Percentiles rank a stretch among this genome's conserved stretches.
phyloP scores from a whole-genome alignment of 2,329 filamentous ascomycete species.

The Mariannaea elegans region DNA sequence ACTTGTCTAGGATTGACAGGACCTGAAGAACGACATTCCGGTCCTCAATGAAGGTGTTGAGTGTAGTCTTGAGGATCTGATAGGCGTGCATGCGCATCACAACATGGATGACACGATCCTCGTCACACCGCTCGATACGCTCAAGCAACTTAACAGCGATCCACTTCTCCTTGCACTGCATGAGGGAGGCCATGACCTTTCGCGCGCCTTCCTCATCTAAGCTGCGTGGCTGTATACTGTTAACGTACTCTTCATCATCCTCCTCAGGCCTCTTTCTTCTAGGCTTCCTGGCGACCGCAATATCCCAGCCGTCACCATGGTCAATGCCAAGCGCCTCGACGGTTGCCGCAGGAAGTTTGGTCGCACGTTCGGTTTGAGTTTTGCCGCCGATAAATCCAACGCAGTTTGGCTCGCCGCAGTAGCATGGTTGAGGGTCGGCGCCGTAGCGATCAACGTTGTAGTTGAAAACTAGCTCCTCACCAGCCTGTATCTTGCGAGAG shows the following conservation, averaged over 20 bases:
- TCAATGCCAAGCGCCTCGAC: constrained; percentile 97
- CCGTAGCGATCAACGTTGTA: constrained; percentile 99
- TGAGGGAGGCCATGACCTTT: constrained; percentile 94
- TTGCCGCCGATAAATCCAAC: constrained; percentile 97
- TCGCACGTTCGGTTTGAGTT: constrained; percentile 95
- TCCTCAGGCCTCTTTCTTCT: constrained; percentile 92
- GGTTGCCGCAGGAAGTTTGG: constrained; percentile 86
- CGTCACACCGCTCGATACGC: constrained; percentile 86
- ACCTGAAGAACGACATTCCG: constrained; percentile 89
- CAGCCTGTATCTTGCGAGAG: constrained; percentile 81
- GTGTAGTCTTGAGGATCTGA: constrained; percentile 87
- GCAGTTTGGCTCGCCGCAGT: constrained; percentile 94
- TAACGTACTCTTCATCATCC: constrained; percentile 95
- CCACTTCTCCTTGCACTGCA: constrained; percentile 99
- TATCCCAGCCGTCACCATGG: constrained; percentile 91
- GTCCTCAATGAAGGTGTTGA: constrained; percentile 88
- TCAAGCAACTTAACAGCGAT: constrained; percentile 94
- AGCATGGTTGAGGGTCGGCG: constrained; percentile 95
- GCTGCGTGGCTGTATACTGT: constrained; percentile 81
- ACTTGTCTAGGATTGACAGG: constrained; percentile 85
- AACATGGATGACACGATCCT: constrained; percentile 85
- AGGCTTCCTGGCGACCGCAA: constrained; percentile 85
- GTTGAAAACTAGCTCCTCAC: constrained; percentile 97
- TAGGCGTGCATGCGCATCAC: constrained; percentile 98
- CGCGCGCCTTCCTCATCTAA: constrained; percentile 85